Base-by-base conservation (phyloP, 805 yeast species). In the Hanseniaspora occidentalis region DNA sequence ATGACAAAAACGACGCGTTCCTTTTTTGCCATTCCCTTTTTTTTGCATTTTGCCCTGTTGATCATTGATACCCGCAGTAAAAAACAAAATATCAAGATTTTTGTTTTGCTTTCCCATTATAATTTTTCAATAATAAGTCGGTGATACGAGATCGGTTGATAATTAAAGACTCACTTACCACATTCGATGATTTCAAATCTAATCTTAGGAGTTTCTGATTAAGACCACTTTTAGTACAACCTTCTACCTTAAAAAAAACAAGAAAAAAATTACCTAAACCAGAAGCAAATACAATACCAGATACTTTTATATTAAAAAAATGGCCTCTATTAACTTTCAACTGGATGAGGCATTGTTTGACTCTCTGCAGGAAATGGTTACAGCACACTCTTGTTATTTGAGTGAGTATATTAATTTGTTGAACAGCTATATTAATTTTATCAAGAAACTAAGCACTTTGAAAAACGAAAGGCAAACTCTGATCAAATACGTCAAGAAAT, bases 401-500 rank as follows among this genome's bases (percentile, higher is more conserved):
- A 51, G 58, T 4, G 40, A 48, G 14, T 52, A 58, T 43, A 50
- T 58, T 13, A 55, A 57, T 37, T 38, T 55, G 16, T 38, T 58
- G 41, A 58, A 58, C 44, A 56, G 52, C 39, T 54, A 52, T 38
- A 58, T 58, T 31, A 51, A 58, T 9, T 51, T 51, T 37, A 44
- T 57, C 20, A 55, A 61, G 31, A 51, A 54, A 31, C 58, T 50
- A 13, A 46, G 57, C 5, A 42, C 60, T 17, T 38, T 58, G 25
- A 51, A 56, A 34, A 57, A 53, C 38, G 62, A 58, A 38, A 51
- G 64, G 43, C 52, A 55, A 11, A 49, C 54, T 9, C 42, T 59
- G 43, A 59, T 59, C 42, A 59, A 59, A 41, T 55, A 47, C 38
- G 62, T 59, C 13, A 59, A 59, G 49, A 59, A 59, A 40, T 35